phyloP scores from a whole-genome alignment of 1,139 yeast genomes.

The Pichia sp. region DNA sequence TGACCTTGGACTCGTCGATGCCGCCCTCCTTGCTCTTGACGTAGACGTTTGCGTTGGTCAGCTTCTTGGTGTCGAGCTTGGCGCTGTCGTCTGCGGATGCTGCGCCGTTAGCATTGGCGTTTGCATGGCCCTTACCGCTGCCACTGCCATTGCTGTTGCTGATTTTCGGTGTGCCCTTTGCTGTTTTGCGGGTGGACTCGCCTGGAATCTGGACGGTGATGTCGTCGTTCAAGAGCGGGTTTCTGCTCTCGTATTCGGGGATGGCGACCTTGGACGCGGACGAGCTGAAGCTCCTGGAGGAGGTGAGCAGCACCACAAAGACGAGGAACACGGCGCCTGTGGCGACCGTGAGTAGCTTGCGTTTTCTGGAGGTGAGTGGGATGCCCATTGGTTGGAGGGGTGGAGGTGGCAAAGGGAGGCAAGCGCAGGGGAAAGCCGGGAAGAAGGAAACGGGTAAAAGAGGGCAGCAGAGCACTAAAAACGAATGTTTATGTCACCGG shows the following conservation, averaged over 20 bases:
- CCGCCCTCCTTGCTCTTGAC: constrained; percentile 30
- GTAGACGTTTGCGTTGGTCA: constrained; percentile 24
- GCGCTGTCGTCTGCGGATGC: neutral
- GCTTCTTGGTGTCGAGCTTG: constrained; percentile 18
- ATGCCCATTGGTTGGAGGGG: constrained; percentile 9
- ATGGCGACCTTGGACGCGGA: too few species aligned
- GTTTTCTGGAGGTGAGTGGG: constrained; percentile 23
- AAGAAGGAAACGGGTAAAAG: too few species aligned
- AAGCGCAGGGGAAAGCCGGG: too few species aligned
- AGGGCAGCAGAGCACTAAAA: too few species aligned
- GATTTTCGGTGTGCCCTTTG: neutral
- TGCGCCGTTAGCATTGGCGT: neutral
- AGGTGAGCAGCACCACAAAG: constrained; percentile 24
- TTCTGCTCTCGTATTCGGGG: neutral
- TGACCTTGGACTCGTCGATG: constrained; percentile 33
- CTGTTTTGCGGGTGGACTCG: neutral
- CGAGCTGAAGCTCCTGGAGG: constrained; percentile 2
- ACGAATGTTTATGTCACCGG: too few species aligned
- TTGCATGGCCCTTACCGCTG: neutral
- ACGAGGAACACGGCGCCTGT: constrained; percentile 26
- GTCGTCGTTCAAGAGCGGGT: neutral
- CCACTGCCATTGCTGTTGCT: neutral
- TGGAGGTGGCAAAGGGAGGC: neutral
- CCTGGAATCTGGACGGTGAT: constrained; percentile 12
- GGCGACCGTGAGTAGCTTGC: constrained; percentile 28